Base-by-base conservation (phyloP, 306 rosid species). In the Sesbania bispinosa region DNA sequence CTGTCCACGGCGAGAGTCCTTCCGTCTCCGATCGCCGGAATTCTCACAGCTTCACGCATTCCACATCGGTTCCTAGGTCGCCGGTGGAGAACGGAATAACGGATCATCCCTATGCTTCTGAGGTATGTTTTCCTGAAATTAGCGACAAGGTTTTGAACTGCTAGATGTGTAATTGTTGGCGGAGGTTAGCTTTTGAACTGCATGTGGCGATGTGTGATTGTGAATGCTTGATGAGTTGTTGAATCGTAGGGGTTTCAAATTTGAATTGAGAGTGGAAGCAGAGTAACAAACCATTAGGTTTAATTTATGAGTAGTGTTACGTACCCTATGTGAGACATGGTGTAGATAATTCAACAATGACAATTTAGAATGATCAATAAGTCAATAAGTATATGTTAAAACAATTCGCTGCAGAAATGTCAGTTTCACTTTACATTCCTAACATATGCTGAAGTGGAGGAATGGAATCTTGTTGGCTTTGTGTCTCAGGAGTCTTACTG, bases 21-120 rank as follows among this genome's bases (percentile, higher is more conserved):
- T 6, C 86, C 7, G 69, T 75, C 26, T 89, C 92, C 71, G 88
- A 85, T 83, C 95, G 96, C 72, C 83, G 96, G 48, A 88, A 71
- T 52, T 89, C 97, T 19, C 85, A 85, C 74, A 72, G 88, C 75
- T 81, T 73, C 68, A 80, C 83, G 14, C 92, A 81, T 73, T 81
- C 90, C 62, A 78, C 32, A 67, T 64, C 95, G 7, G 8, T 67
- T 29, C 51, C 88, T 20, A 76, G 81, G 24, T 87, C 96, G 13
- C 81, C 89, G 62, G n/a, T 67, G 2, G 5, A 77, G 5, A 94
- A 90, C 58, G 96, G 96, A 59, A 72, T 73, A 43, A 1, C 73
- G 7, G 85, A 79, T 74, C 75, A 77, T 59, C 60, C 80, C 15
- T 52, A 11, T 43, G 79, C 46, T 78, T 61, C 92, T 1, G 97